Evolutionary conservation across 1,284 basidiomycete species (phyloP).

Genomic region (Moesziomyces sp.): DNA sequence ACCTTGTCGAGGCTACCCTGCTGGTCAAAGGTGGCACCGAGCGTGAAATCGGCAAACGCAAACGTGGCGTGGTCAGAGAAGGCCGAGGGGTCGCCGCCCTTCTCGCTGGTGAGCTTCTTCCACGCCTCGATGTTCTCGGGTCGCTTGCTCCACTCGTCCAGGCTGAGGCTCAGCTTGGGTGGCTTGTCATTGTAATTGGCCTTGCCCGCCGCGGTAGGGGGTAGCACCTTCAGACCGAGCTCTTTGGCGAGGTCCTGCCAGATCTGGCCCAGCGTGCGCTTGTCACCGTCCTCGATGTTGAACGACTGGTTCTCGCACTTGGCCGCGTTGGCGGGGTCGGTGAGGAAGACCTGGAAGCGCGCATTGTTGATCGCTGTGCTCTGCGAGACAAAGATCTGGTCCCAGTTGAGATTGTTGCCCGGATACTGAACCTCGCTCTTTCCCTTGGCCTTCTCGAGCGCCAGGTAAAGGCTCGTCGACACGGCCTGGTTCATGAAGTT

Average conservation of each 20-base stretch:
- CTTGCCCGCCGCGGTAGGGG: constrained; percentile 19
- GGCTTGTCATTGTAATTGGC: constrained; percentile 34
- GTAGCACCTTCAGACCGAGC: constrained; percentile 25
- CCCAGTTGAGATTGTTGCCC: constrained; percentile 46
- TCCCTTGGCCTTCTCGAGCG: constrained; percentile 43
- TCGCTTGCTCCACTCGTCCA: constrained; percentile 38
- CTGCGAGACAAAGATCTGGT: constrained; percentile 38
- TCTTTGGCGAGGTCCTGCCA: constrained; percentile 42
- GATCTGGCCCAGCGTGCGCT: constrained; percentile 34
- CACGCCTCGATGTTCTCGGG: constrained; percentile 35
- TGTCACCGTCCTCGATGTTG: constrained; percentile 48
- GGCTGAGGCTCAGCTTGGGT: constrained; percentile 31
- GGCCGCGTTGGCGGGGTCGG: constrained; percentile 27
- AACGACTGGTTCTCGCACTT: constrained; percentile 46
- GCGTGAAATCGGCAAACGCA: constrained; percentile 44
- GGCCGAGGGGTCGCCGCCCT: constrained; percentile 33
- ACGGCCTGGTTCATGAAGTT: constrained; percentile 50
- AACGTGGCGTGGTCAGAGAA: constrained; percentile 41
- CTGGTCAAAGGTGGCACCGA: constrained; percentile 45
- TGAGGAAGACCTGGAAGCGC: constrained; percentile 42
- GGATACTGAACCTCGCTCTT: constrained; percentile 39
- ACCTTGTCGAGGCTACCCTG: constrained; percentile 40
- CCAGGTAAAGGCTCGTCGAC: constrained; percentile 37
- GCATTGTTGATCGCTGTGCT: constrained; percentile 47
- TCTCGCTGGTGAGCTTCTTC: constrained; percentile 36